A percentile compares a stretch with the other conserved stretches of the same genome.
phyloP scores from a whole-genome alignment of 2,329 filamentous ascomycete genomes.

The Botrytis galanthina region DNA sequence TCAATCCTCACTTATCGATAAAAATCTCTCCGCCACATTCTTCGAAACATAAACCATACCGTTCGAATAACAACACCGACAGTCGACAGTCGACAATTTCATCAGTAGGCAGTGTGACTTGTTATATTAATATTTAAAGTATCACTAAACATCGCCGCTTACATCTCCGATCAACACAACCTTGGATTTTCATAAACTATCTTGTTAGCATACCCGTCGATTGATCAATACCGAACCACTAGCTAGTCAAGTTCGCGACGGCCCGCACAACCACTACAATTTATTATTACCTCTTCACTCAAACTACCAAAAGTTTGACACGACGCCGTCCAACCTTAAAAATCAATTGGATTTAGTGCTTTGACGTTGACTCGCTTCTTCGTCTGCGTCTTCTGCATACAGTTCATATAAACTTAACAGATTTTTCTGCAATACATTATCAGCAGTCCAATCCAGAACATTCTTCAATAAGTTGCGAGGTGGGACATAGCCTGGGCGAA shows the following conservation, averaged over 20 bases:
- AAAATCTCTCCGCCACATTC: background rate
- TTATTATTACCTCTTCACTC: background rate
- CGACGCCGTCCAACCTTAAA: background rate
- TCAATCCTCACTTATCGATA: background rate
- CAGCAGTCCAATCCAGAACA: slow-evolving; percentile 10
- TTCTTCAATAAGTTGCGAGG: slow-evolving; percentile 12
- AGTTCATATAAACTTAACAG: background rate
- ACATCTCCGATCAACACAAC: slow-evolving; percentile 11
- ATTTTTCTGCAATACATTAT: slow-evolving; percentile 1
- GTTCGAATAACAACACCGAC: background rate
- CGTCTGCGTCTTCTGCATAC: background rate
- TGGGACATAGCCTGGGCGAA: slow-evolving; percentile 9
- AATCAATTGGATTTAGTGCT: slow-evolving; percentile 9
- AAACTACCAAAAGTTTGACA: background rate
- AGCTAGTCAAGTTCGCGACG: slow-evolving; percentile 16
- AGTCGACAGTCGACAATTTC: background rate
- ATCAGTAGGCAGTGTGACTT: slow-evolving; percentile 2
- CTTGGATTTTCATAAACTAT: slow-evolving; percentile 4
- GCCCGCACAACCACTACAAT: slow-evolving; percentile 14
- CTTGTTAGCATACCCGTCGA: slow-evolving; percentile 8
- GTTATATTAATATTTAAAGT: background rate
- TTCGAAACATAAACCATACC: background rate
- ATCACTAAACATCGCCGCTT: background rate
- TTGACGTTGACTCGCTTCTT: slow-evolving; percentile 1
- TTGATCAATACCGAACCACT: slow-evolving; percentile 13